These are phyloP conservation scores for Kluyveromyces lactis DNA, from an alignment of 805 yeast genomes.

Conservation along the genomic window DNA sequence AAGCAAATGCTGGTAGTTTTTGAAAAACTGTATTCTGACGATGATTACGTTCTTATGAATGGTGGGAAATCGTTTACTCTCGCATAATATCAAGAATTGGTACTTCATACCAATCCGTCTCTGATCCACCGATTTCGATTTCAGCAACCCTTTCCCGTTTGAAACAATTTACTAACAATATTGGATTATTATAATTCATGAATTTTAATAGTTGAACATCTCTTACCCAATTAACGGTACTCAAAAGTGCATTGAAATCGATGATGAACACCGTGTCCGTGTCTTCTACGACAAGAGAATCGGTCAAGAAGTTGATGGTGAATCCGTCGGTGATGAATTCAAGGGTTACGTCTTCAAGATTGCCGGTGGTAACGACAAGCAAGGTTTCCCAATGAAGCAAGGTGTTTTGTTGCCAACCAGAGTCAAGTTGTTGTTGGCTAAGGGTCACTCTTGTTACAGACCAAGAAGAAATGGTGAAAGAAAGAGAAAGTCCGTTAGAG, in stretches of 20 bases:
- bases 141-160: no score
- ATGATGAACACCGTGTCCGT: conserved; percentile 98
- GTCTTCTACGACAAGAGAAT: conserved; percentile 98
- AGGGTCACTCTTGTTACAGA: conserved; percentile 98
- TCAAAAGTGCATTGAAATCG: conserved; percentile 95
- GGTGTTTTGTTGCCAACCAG: conserved; percentile 99
- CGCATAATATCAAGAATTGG: no score
- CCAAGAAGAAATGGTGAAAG: conserved; percentile 99
- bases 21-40: no score
- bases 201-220: conserved; percentile 73
- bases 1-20: no score
- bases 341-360: conserved; percentile 98
- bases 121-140: no score
- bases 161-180: neutral
- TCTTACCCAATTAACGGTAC: conserved; percentile 99
- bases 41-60: no score
- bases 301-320: conserved; percentile 99
- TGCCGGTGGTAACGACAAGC: conserved; percentile 99
- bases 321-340: conserved; percentile 96
- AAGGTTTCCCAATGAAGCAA: conserved; percentile 99
- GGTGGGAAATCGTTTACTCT: no score
- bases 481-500: conserved; percentile 99
- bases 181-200: neutral
- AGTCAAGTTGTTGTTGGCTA: conserved; percentile 88
- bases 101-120: no score